Evolutionary conservation across 164 flowering plant genomes (phyloP), one percentile per base, ranked within the genome.

Genomic region (Brasenia schreberi): DNA sequence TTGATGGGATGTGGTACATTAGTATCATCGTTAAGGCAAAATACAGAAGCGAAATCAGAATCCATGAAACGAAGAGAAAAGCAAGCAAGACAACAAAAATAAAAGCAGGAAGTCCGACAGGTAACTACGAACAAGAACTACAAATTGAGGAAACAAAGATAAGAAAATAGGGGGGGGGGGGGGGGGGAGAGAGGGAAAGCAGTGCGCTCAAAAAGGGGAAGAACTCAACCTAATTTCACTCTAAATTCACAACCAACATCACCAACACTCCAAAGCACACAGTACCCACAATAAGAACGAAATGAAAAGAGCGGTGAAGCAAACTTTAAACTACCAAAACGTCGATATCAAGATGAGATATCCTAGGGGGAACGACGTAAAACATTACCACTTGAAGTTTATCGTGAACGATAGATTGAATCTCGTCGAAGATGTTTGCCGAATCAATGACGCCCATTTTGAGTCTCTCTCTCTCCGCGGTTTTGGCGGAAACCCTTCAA

Each of bases 311-410:
- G 53, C 42, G 0, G 19, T 42, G 27, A 23, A 23, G 27, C 27
- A 23, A 23, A 23, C 0, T 23, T 23, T 23, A 23, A 23, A 23
- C 27, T 23, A 23, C 27, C 27, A 23, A 12, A 33, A 45, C 53
- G 53, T 45, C 53, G 11, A 7, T 45, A 1, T 7, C 12, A 45
- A 45, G 11, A 45, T 45, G 12, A 45, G 5, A 45, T 45, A 7
- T 7, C 7, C 53, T 2, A 7, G 53, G 0, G 53, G 53, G 53
- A n/a, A 45, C 53, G 53, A 12, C 3, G 12, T 7, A 45, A 60
- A 33, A 49, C 5, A 59, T 64, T 65, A 77, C 80, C 77, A 77
- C 80, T 74, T 74, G 80, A 66, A 74, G 75, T 62, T 77, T 74
- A 65, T 74, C 77, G 53, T 75, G 70, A 65, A 74, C 77, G 7